Evolutionary conservation across 805 yeast genomes (phyloP).

Genomic region (Candida sakaeoensis): DNA sequence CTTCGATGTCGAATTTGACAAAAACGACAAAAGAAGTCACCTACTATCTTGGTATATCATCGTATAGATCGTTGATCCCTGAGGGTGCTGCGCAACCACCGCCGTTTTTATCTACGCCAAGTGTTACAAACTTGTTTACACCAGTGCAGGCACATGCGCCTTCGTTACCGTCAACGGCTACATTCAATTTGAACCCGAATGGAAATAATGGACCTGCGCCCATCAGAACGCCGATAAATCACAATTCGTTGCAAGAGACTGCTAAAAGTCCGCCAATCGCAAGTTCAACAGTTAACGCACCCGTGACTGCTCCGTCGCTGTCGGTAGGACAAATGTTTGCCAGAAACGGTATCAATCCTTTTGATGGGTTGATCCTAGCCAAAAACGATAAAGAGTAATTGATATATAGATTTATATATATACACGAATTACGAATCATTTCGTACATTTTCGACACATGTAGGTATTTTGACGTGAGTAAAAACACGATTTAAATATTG

Average conservation of each 20-base stretch:
- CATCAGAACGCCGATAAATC: conserved; percentile 20
- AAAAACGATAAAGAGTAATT: conserved; percentile 2
- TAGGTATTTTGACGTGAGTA: no score
- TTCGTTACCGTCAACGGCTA: conserved; percentile 6
- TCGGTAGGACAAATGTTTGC: conserved; percentile 32
- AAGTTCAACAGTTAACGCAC: background rate
- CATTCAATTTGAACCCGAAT: background rate
- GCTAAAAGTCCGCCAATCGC: background rate
- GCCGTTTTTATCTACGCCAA: conserved; percentile 24
- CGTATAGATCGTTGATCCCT: conserved; percentile 28
- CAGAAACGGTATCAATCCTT: conserved; percentile 35
- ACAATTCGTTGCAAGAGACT: background rate
- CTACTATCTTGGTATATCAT: conserved; percentile 61
- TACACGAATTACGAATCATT: conserved; percentile 1
- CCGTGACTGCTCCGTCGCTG: conserved; percentile 26
- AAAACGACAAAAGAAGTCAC: conserved; percentile 91
- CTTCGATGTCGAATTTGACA: conserved; percentile 76
- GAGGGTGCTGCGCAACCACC: conserved; percentile 15
- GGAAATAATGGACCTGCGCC: conserved; percentile 12
- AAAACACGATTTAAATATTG: no score
- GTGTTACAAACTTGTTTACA: conserved; percentile 31
- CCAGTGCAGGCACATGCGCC: conserved; percentile 26
- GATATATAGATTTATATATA: no score
- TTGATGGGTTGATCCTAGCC: conserved; percentile 35
- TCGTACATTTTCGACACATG: no score